A percentile compares a stretch with the other conserved stretches of the same genome.
Conservation (phyloP, 768 basidiomycete genomes). For the Glaciozyma martinii region DNA sequence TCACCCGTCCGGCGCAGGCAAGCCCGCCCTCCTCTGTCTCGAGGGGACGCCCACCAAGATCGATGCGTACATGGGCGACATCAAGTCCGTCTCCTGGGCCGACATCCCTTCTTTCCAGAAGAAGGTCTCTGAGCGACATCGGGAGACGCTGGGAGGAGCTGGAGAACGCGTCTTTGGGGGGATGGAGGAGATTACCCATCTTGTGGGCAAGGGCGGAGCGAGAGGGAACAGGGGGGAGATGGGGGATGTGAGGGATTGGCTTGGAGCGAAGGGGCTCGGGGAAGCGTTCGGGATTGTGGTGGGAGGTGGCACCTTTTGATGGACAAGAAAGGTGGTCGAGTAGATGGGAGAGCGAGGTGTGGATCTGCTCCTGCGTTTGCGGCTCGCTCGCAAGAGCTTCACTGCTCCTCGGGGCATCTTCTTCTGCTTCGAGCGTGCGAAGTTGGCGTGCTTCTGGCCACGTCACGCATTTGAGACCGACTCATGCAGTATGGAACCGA, state of each 20-base stretch:
- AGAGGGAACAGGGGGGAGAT: conserved; percentile 41
- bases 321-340: too few relatives aligned
- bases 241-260: conserved; percentile 39
- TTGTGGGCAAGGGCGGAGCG: conserved; percentile 38
- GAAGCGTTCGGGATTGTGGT: conserved; percentile 39
- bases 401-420: too few relatives aligned
- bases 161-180: conserved; percentile 33
- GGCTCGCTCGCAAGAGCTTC: too few relatives aligned
- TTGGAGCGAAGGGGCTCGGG: conserved; percentile 39
- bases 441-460: too few relatives aligned
- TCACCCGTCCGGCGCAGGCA: conserved; percentile 34
- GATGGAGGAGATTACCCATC: conserved; percentile 41
- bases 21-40: conserved; percentile 41
- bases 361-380: too few relatives aligned
- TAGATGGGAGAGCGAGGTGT: too few relatives aligned
- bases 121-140: conserved; percentile 41
- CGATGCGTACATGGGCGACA: conserved; percentile 39
- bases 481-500: too few relatives aligned
- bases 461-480: too few relatives aligned
- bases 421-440: too few relatives aligned
- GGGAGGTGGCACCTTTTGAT: conserved; percentile 23
- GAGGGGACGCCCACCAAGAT: conserved; percentile 38
- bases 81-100: conserved; percentile 41
- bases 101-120: conserved; percentile 44
- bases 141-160: conserved; percentile 22